Conservation (phyloP, 179 eudicot genomes). For the Vitellaria paradoxa region DNA sequence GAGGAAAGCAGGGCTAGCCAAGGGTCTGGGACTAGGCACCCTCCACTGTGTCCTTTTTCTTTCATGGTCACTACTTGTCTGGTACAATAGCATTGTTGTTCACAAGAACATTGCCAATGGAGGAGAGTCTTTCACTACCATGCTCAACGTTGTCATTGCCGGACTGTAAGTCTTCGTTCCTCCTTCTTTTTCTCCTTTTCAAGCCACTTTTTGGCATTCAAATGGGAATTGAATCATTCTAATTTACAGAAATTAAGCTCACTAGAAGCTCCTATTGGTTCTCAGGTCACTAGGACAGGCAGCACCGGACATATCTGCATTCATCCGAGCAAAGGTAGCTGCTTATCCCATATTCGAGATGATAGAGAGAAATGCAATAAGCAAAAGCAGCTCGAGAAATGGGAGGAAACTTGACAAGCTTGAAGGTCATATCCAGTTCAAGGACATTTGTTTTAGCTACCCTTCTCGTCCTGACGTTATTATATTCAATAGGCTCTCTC, state of each 20-base stretch:
- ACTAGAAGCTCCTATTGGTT: background rate
- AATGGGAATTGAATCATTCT: no score
- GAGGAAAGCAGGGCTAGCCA: constrained; percentile 79
- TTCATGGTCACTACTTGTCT: constrained; percentile 92
- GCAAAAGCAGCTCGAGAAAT: constrained; percentile 36
- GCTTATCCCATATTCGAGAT: constrained; percentile 91
- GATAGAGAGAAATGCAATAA: constrained; percentile 64
- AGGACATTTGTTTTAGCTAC: constrained; percentile 72
- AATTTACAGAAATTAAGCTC: no score
- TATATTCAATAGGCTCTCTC: constrained; percentile 61
- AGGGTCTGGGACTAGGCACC: constrained; percentile 87
- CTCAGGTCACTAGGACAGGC: constrained; percentile 92
- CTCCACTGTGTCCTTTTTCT: constrained; percentile 84
- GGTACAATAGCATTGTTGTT: constrained; percentile 83
- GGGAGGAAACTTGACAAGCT: constrained; percentile 54
- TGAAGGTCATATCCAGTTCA: constrained; percentile 79
- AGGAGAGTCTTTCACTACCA: constrained; percentile 95
- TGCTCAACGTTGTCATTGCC: constrained; percentile 94
- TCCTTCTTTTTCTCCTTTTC: background rate
- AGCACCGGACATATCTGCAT: constrained; percentile 89
- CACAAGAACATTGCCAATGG: constrained; percentile 88
- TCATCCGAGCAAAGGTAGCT: constrained; percentile 74
- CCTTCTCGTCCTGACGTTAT: constrained; percentile 89
- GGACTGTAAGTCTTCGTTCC: constrained; percentile 67
- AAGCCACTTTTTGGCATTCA: background rate